phyloP scores from a whole-genome alignment of 139 green algal species.

The Gonium pectorale region DNA sequence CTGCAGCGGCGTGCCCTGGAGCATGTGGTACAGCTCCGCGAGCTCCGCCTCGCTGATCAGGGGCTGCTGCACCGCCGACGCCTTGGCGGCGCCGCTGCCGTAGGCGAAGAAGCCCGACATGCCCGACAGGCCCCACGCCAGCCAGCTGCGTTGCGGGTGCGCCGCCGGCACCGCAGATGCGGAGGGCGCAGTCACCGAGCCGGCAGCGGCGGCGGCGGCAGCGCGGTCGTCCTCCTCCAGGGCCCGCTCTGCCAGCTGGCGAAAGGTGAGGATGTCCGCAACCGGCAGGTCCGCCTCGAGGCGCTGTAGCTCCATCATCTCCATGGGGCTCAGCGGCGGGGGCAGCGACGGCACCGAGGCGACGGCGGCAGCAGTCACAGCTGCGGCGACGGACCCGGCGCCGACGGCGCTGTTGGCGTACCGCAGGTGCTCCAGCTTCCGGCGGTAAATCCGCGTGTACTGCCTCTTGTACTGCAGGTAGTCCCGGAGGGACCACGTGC shows the following conservation, averaged over 20 bases:
- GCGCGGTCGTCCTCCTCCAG: slow-evolving; percentile 38
- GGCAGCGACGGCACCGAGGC: neutral
- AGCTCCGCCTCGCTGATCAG: slow-evolving; percentile 30
- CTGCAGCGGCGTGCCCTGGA: slow-evolving; percentile 26
- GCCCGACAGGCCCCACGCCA: slow-evolving; percentile 61
- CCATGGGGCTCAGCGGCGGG: neutral
- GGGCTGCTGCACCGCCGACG: neutral
- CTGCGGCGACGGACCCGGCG: neutral
- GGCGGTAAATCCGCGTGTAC: slow-evolving; percentile 36
- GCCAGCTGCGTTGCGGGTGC: slow-evolving; percentile 58
- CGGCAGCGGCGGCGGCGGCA: neutral
- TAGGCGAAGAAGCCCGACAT: slow-evolving; percentile 51
- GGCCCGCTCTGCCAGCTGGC: slow-evolving; percentile 55
- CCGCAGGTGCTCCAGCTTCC: slow-evolving; percentile 56
- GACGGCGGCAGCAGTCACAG: neutral
- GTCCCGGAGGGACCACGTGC: slow-evolving; percentile 22
- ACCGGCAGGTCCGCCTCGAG: slow-evolving; percentile 62
- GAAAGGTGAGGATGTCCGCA: slow-evolving; percentile 60
- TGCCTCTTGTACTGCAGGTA: slow-evolving; percentile 33
- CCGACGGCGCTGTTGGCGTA: neutral
- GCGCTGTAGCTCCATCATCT: slow-evolving; percentile 49
- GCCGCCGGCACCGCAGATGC: neutral
- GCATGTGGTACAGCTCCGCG: slow-evolving; percentile 42
- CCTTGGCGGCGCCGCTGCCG: neutral
- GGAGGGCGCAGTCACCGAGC: neutral